Conservation (phyloP, 2,329 filamentous ascomycete genomes). For the Cladosporium sp. region DNA sequence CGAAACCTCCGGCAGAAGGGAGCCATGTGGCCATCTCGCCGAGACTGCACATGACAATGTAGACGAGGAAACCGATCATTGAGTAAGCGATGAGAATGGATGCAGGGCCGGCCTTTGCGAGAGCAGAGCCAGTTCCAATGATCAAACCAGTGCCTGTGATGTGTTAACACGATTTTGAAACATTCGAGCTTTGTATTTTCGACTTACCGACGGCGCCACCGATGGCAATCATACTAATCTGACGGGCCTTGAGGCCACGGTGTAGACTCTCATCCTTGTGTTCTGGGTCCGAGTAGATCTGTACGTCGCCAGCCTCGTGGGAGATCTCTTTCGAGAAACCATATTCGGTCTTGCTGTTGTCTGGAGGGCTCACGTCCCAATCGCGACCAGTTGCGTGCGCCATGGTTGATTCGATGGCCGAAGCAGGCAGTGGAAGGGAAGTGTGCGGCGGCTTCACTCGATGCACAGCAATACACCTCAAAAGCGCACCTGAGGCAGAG, state of each 20-base stretch:
- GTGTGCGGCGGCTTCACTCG: not conserved
- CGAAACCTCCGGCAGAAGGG: slow-evolving; percentile 73
- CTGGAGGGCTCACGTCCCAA: not conserved
- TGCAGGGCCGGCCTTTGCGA: slow-evolving; percentile 53
- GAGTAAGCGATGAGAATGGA: slow-evolving; percentile 69
- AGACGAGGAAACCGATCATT: slow-evolving; percentile 68
- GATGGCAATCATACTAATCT: slow-evolving; percentile 64
- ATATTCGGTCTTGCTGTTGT: slow-evolving; percentile 6
- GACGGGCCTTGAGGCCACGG: slow-evolving; percentile 51
- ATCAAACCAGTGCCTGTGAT: slow-evolving; percentile 58
- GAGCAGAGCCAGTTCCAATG: slow-evolving; percentile 57
- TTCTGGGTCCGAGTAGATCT: slow-evolving; percentile 9
- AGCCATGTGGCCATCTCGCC: slow-evolving; percentile 85
- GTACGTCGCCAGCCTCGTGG: not conserved
- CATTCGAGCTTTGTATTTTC: not conserved
- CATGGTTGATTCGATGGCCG: not conserved
- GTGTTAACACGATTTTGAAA: not conserved
- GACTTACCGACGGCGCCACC: slow-evolving; percentile 63
- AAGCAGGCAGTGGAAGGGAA: not conserved
- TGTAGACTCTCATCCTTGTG: slow-evolving; percentile 37
- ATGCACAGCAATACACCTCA: not conserved
- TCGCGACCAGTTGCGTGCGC: slow-evolving; percentile 6
- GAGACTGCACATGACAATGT: slow-evolving; percentile 74
- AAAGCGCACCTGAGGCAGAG: not conserved
- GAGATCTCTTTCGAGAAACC: slow-evolving; percentile 4